Conservation (phyloP, 331 rosid genomes). For the Phaseolus coccineus region DNA sequence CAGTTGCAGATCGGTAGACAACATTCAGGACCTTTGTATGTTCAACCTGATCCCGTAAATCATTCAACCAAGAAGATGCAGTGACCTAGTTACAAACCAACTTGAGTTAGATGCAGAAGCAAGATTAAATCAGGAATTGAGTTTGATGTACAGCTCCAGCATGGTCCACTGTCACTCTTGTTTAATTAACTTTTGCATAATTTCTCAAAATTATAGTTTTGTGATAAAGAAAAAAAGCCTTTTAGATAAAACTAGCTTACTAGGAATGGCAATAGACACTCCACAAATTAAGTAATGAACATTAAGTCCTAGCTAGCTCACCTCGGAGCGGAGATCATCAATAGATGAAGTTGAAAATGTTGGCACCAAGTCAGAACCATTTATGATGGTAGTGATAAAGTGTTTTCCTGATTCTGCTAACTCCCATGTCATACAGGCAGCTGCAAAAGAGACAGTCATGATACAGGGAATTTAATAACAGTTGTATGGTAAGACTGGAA, state of each 20-base stretch:
- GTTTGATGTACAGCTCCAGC: neutral
- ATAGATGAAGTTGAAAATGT: slow-evolving; percentile 91
- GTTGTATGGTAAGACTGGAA: slow-evolving; percentile 17
- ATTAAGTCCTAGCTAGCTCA: slow-evolving; percentile 40
- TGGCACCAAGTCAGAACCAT: slow-evolving; percentile 95
- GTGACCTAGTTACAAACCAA: slow-evolving; percentile 67
- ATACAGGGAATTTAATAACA: slow-evolving; percentile 27
- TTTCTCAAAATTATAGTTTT: neutral
- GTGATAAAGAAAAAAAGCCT: neutral
- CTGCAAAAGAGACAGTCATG: slow-evolving; percentile 60
- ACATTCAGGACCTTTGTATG: slow-evolving; percentile 85
- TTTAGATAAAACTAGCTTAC: neutral
- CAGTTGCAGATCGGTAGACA: slow-evolving; percentile 94
- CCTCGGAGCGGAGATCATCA: slow-evolving; percentile 96
- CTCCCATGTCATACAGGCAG: slow-evolving; percentile 98
- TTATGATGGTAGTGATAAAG: slow-evolving; percentile 85
- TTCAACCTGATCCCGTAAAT: slow-evolving; percentile 92
- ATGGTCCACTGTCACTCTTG: neutral
- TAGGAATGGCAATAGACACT: slow-evolving; percentile 12
- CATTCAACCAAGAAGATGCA: slow-evolving; percentile 94
- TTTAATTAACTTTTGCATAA: neutral
- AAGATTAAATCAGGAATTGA: slow-evolving; percentile 26
- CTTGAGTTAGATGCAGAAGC: slow-evolving; percentile 27
- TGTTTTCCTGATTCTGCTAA: slow-evolving; percentile 97
- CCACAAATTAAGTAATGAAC: slow-evolving; percentile 15